Base-by-base conservation (phyloP, 225 moss, liverwort and hornwort species). In the Asterella californica region DNA sequence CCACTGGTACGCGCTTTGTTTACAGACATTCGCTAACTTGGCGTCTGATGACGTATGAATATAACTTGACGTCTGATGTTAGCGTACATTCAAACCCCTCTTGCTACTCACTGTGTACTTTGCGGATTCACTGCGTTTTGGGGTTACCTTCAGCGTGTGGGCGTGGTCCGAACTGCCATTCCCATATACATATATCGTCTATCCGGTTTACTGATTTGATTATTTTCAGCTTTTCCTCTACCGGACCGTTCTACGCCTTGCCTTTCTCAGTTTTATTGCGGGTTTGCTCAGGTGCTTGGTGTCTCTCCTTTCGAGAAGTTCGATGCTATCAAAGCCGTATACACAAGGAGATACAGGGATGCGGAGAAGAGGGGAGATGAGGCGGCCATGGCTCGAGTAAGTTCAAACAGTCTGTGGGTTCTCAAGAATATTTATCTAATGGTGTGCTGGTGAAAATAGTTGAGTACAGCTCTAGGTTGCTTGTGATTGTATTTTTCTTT, bases 301-400 rank as follows among this genome's bases (percentile, higher is more conserved):
- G 94, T 94, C 42, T 90, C 86, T 69, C 94, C 93, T 7, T 70
- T 97, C 81, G 93, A 97, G 77, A 91, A 92, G 61, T 97, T 97
- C 65, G 97, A 97, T 79, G 86, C 80, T 12, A 89, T 97, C 25
- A 94, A 97, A 83, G 86, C 76, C 33, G 85, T 79, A 9, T 91
- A 94, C 52, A 79, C 62, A 2, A 88, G 92, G 66, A 88, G 82
- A 82, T 82, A 84, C 25, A 97, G 86, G 79, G 97, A 97, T 52
- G 97, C 97, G 27, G 94, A 94, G 84, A 94, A 80, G 86, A 89
- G 85, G 6, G 93, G 93, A 0, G 94, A 97, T 33, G 94, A 91
- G 18, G 89, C 78, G 15, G 79, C 90, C 0, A 90, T 97, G 82
- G 92, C 88, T 78, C 86, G 90, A 32, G 86, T 86, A 74, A 72